Evolutionary conservation across 371 early-diverging fungal genomes (phyloP).

Genomic region (Nematocida major): DNA sequence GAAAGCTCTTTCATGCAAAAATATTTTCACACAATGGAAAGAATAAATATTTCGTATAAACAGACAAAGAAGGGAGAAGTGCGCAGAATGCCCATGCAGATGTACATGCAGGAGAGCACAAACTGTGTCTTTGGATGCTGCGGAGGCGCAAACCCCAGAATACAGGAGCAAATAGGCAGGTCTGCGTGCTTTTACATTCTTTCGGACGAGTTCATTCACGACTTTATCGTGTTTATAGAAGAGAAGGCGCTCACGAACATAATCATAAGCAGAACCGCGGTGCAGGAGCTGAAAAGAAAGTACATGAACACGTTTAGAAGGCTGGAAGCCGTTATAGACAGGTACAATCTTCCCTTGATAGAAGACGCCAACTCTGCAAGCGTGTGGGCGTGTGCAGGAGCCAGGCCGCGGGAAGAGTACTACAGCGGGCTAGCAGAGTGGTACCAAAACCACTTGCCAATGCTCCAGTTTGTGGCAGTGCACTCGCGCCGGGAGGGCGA

Average conservation of each 20-base stretch:
- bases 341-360: neutral
- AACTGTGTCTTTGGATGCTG: constrained; percentile 33
- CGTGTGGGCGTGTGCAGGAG: neutral
- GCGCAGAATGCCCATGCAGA: neutral
- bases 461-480: neutral
- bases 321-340: constrained; percentile 4
- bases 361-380: constrained; percentile 9
- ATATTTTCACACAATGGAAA: neutral
- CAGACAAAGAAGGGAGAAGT: neutral
- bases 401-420: neutral
- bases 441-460: neutral
- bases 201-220: constrained; percentile 9
- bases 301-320: neutral
- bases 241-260: neutral
- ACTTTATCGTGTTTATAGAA: constrained; percentile 10
- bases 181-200: neutral
- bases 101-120: constrained; percentile 12
- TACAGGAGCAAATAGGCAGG: neutral
- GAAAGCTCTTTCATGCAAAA: constrained; percentile 18
- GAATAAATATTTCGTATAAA: constrained; percentile 18
- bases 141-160: neutral
- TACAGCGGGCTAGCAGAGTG: neutral
- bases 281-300: neutral
- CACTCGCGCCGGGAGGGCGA: neutral
- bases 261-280: neutral